Evolutionary conservation across 164 flowering plant species (phyloP).

Genomic region (Hamamelis virginiana): DNA sequence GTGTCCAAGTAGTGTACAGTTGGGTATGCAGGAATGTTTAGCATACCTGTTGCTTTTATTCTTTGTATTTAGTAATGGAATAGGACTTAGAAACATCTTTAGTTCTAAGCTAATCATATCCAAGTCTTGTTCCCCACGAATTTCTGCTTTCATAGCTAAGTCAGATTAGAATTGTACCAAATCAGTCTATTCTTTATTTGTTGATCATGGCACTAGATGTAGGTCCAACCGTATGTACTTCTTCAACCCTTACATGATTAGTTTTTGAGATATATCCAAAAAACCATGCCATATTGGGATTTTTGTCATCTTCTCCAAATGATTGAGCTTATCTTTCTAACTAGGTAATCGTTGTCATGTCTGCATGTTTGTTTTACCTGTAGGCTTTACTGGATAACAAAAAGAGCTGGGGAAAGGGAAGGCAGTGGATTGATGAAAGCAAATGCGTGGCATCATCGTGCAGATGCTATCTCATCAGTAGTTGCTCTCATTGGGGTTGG

Average conservation of each 20-base stretch:
- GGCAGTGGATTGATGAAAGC: conserved; percentile 96
- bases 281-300: conserved; percentile 1
- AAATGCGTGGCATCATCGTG: conserved; percentile 99
- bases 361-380: background rate
- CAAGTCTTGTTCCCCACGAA: too few relatives aligned
- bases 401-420: conserved; percentile 81
- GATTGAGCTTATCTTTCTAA: background rate
- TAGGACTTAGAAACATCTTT: too few relatives aligned
- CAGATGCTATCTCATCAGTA: conserved; percentile 90
- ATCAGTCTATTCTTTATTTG: too few relatives aligned
- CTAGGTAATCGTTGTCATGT: background rate
- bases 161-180: too few relatives aligned
- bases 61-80: too few relatives aligned
- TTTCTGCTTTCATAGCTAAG: too few relatives aligned
- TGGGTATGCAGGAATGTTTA: too few relatives aligned
- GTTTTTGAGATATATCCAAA: background rate
- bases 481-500: conserved; percentile 98
- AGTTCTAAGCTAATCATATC: too few relatives aligned
- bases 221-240: too few relatives aligned
- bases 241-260: background rate
- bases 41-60: too few relatives aligned
- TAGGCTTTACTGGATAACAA: conserved; percentile 89
- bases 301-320: background rate
- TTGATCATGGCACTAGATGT: too few relatives aligned
- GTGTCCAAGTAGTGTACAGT: too few relatives aligned